phyloP scores from a whole-genome alignment of 177 flowering plant genomes.

The Vitis hybrid region DNA sequence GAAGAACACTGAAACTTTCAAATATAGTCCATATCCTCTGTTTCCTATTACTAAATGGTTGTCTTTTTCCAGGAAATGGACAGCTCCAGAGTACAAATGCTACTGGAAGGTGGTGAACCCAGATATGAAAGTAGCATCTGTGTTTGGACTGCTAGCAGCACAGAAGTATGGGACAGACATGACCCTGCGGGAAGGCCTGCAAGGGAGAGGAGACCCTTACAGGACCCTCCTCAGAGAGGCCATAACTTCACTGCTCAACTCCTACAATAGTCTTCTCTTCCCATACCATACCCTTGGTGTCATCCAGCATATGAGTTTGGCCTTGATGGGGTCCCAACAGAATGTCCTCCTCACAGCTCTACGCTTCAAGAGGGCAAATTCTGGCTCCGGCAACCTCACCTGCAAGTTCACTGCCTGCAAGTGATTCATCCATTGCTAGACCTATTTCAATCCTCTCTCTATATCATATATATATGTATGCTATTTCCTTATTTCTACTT shows the following conservation, averaged over 20 bases:
- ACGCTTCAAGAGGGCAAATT: conserved; percentile 75
- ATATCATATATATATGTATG: not conserved
- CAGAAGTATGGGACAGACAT: conserved; percentile 68
- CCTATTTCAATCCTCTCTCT: not conserved
- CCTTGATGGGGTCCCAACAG: conserved; percentile 49
- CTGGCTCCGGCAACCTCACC: conserved; percentile 42
- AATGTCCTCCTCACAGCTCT: conserved; percentile 61
- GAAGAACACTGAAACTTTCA: too few relatives aligned
- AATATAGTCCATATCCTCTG: too few relatives aligned
- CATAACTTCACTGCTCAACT: conserved; percentile 82
- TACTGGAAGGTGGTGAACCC: conserved; percentile 80
- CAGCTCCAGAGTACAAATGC: conserved; percentile 75
- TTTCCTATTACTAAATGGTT: too few relatives aligned
- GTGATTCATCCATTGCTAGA: conserved; percentile 21
- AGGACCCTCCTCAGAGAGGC: conserved; percentile 83
- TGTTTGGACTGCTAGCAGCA: conserved; percentile 68
- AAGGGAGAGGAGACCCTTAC: conserved; percentile 80
- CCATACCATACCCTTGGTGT: conserved; percentile 55
- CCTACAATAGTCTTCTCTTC: conserved; percentile 69
- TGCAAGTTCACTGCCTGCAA: conserved; percentile 78
- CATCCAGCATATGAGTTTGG: conserved; percentile 42
- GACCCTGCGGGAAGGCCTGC: conserved; percentile 56
- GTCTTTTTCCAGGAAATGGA: conserved; percentile 57
- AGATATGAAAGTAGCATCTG: conserved; percentile 70
- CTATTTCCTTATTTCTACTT: too few relatives aligned